Evolutionary conservation across 78 protist species (phyloP).

Genomic region (Dictyostelium purpureum): DNA sequence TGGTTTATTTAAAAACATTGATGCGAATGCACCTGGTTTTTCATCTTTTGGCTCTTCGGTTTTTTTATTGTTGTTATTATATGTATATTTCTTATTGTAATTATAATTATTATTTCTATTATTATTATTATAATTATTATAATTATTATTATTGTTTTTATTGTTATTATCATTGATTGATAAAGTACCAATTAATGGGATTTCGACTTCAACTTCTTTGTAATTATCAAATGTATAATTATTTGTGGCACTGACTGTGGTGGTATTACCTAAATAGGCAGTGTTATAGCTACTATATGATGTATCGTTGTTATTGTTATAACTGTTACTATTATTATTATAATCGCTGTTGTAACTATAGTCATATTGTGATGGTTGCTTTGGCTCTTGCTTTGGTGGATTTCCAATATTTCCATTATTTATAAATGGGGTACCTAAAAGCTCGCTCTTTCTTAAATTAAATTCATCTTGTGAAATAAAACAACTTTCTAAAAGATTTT

Average conservation of each 20-base stretch:
- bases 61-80: not conserved
- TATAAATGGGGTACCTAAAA: not conserved
- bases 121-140: constrained; percentile 1
- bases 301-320: not conserved
- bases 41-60: not conserved
- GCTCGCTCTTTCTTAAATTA: constrained; percentile 4
- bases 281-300: not conserved
- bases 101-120: not conserved
- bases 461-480: constrained; percentile 3
- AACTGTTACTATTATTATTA: not conserved
- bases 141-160: not conserved
- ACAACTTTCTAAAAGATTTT: constrained; percentile 16
- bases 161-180: not conserved
- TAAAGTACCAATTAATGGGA: not conserved
- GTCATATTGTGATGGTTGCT: not conserved
- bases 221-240: not conserved
- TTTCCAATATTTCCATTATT: not conserved
- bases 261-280: not conserved
- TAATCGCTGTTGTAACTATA: not conserved
- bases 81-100: not conserved
- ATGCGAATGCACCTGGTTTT: not conserved
- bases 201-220: too few relatives aligned
- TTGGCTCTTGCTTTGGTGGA: not conserved
- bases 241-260: not conserved
- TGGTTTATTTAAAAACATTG: not conserved